phyloP scores from a whole-genome alignment of 768 basidiomycete species.

The Agaricus blazei region DNA sequence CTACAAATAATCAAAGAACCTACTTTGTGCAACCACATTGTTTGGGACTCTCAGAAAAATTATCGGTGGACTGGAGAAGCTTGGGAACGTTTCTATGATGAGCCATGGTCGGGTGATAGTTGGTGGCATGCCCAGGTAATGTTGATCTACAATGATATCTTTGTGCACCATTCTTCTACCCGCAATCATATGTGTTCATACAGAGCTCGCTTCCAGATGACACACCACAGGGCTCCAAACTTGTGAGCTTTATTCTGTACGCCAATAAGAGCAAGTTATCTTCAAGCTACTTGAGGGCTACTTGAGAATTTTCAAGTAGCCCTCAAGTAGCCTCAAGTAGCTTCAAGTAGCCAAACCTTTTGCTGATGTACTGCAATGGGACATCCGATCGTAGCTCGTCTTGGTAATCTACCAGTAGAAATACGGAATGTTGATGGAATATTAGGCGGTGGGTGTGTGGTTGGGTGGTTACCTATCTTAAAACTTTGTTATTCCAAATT shows the following conservation, averaged over 20 bases:
- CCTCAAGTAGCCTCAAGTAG: too few species aligned
- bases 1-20: not conserved
- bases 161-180: too few species aligned
- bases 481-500: not conserved
- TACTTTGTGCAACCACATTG: not conserved
- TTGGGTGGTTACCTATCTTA: conserved; percentile 33
- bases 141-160: not conserved
- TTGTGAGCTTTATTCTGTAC: conserved; percentile 28
- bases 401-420: conserved; percentile 24
- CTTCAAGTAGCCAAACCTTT: too few species aligned
- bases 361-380: conserved; percentile 27
- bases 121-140: conserved; percentile 13
- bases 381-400: conserved; percentile 28
- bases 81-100: conserved; percentile 10
- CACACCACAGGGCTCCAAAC: not conserved
- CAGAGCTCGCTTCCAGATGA: too few species aligned
- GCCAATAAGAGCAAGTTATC: conserved; percentile 34
- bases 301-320: too few species aligned
- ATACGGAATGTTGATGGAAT: conserved; percentile 25
- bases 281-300: too few species aligned
- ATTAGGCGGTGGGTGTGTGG: conserved; percentile 25
- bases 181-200: not conserved
- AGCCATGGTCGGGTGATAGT: conserved; percentile 12
- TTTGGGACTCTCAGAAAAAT: not conserved
- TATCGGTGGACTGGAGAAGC: conserved; percentile 4